Base-by-base conservation (phyloP, 2,329 filamentous ascomycete genomes). In the Exophiala xenobiotica region DNA sequence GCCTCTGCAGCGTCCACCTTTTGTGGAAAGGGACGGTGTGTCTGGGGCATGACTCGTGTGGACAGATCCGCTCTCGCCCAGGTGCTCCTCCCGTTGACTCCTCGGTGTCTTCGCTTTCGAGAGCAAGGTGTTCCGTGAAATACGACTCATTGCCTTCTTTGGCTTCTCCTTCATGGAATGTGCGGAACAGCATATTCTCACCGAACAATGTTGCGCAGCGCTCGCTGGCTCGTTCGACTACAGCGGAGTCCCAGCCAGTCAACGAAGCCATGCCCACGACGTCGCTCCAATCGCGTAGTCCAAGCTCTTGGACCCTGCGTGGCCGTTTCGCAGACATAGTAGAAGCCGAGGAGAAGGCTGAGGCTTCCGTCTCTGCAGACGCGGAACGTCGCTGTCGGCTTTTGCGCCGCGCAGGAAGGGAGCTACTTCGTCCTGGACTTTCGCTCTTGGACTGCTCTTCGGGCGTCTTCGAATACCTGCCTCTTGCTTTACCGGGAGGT, bases 281-380 rank as follows among this genome's bases (percentile, higher is more conserved):
- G 59, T 95, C 88, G 59, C 83, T 87, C 92, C 92, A 97, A 70
- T 95, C 87, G 18, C 87, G 79, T 9, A 82, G 71, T 22, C 65
- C 64, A 27, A 64, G 61, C 46, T 54, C 60, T 49, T 45, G 35
- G 53, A 50, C 23, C 39, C 44, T 12, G 14, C 47, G 46, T 9
- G 49, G 16, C 20, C 43, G 31, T 22, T 24, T 33, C 16, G 24
- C 31, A n/a, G 22, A 40, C 2, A n/a, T 23, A 3, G 22, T 18
- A 12, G 38, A 37, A 2, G n/a, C 22, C 12, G 35, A 33, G 2
- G 54, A 54, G 12, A 31, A 11, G 40, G 27, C 49, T 19, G 53
- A 53, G 4, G 49, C 9, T 11, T 38, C 49, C 6, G 26, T 46
- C 20, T 27, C 38, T 6, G 38, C 46, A n/a, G 53, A 52, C 16